A percentile compares a stretch with the other conserved stretches of the same genome.
These are phyloP conservation scores for Leccinellum albellum DNA, from an alignment of 768 basidiomycete species.

Conservation along the genomic window DNA sequence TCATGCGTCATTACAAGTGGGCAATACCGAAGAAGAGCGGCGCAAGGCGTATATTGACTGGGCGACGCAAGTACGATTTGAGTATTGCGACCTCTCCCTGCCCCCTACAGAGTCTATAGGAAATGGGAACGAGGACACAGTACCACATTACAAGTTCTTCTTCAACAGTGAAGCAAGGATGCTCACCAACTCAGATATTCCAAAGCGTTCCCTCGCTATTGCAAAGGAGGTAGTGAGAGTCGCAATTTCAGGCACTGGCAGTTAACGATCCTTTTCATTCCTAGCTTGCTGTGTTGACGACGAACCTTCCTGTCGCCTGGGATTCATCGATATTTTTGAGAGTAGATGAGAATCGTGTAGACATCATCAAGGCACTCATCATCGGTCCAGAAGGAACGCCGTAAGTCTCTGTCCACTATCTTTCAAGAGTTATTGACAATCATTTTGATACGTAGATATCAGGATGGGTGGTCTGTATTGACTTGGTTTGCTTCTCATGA, in stretches of 20 bases:
- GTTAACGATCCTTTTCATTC: constrained; percentile 12
- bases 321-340: constrained; percentile 90
- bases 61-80: constrained; percentile 78
- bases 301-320: constrained; percentile 93
- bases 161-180: constrained; percentile 82
- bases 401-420: constrained; percentile 41
- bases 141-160: constrained; percentile 77
- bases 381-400: constrained; percentile 94
- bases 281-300: constrained; percentile 88
- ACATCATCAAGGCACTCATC: constrained; percentile 88
- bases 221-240: constrained; percentile 78
- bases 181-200: constrained; percentile 80
- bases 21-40: constrained; percentile 62
- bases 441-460: constrained; percentile 48
- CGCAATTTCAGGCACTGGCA: not conserved
- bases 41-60: constrained; percentile 76
- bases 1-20: constrained; percentile 32
- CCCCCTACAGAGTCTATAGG: constrained; percentile 30
- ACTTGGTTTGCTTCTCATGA: not conserved
- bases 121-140: constrained; percentile 44
- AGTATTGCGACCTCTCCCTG: constrained; percentile 84
- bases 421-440: constrained; percentile 1
- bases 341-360: constrained; percentile 89
- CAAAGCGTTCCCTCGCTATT: constrained; percentile 88
- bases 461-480: constrained; percentile 79